Conservation (phyloP, 164 flowering plant genomes). For the Cinnamomum chago region DNA sequence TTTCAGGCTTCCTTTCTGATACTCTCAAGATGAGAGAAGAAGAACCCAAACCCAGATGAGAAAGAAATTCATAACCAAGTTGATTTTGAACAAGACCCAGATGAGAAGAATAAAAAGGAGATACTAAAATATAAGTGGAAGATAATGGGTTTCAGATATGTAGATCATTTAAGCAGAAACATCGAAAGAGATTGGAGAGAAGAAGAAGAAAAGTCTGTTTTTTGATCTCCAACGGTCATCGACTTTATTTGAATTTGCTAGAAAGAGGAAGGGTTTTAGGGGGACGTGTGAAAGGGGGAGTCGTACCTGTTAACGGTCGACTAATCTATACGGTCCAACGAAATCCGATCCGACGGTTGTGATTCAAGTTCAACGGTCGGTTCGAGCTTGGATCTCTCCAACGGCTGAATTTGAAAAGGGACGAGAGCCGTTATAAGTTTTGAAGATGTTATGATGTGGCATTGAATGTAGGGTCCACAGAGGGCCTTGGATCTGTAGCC, state of each 20-base stretch:
- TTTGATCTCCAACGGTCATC: conserved; percentile 9
- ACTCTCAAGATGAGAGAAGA: background rate
- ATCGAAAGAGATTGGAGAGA: no score
- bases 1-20: background rate
- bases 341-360: conserved; percentile 6
- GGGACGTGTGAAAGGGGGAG: background rate
- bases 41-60: background rate
- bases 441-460: no score
- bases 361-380: conserved; percentile 4
- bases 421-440: background rate
- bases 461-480: no score
- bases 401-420: conserved; percentile 1
- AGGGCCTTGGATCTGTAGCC: no score
- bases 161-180: conserved; percentile 3
- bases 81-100: conserved; percentile 2
- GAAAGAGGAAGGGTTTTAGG: background rate
- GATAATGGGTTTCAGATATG: background rate
- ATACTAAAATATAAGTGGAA: background rate
- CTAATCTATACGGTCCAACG: conserved; percentile 7
- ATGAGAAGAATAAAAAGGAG: background rate
- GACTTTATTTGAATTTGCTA: conserved; percentile 2
- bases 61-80: background rate
- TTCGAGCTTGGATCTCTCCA: background rate
- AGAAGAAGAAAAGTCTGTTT: background rate
- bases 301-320: conserved; percentile 14